These are phyloP conservation scores for Dactylellina cionopaga DNA, from an alignment of 2,329 filamentous ascomycete genomes.

Conservation along the genomic window DNA sequence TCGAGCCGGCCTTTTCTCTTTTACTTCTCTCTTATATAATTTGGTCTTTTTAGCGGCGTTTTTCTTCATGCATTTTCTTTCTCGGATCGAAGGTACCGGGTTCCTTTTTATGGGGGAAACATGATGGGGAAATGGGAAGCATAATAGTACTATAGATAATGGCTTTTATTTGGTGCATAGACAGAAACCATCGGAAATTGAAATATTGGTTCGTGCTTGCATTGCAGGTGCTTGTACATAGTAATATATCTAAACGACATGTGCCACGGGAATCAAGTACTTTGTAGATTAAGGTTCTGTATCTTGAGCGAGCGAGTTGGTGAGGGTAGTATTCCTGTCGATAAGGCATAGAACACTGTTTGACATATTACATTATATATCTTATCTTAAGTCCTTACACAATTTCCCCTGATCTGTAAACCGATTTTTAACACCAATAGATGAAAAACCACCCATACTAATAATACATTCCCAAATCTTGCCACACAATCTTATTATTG, in stretches of 20 bases:
- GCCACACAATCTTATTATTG: constrained; percentile 55
- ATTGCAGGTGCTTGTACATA: constrained; percentile 11
- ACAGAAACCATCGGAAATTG: background rate
- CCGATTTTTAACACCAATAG: constrained; percentile 4
- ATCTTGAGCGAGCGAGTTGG: no score
- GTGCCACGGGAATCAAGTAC: no score
- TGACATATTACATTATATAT: constrained; percentile 10
- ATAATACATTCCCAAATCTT: background rate
- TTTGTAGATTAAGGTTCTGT: no score
- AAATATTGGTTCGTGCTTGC: background rate
- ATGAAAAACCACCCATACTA: background rate
- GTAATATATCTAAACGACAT: background rate
- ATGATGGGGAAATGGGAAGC: background rate
- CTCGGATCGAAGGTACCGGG: no score
- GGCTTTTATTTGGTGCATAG: constrained; percentile 10
- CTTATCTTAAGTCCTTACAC: no score
- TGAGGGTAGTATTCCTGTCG: no score
- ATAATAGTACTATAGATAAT: constrained; percentile 3
- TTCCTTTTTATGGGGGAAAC: background rate
- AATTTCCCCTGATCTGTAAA: background rate
- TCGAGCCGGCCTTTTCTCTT: constrained; percentile 13
- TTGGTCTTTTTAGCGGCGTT: constrained; percentile 30
- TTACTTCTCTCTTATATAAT: background rate
- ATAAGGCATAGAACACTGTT: background rate
- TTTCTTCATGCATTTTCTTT: constrained; percentile 8